Evolutionary conservation across 441 rosid genomes (phyloP).

Genomic region (Eruca vesicaria): DNA sequence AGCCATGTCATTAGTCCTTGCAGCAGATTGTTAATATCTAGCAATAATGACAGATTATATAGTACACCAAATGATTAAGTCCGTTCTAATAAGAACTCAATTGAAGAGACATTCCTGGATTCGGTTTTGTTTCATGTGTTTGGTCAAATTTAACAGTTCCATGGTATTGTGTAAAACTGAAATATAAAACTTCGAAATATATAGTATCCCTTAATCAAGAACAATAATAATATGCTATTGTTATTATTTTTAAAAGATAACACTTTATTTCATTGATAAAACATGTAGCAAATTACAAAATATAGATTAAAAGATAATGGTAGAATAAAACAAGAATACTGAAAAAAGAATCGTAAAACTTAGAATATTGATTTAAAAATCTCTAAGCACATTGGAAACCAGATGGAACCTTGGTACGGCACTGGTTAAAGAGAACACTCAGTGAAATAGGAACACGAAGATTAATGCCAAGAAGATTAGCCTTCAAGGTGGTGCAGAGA

Average conservation of each 20-base stretch:
- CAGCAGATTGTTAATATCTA: neutral
- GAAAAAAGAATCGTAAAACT: neutral
- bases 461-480: constrained; percentile 23
- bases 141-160: neutral
- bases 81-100: neutral
- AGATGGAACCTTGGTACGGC: constrained; percentile 25
- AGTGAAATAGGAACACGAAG: constrained; percentile 26
- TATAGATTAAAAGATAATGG: neutral
- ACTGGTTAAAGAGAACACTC: constrained; percentile 18
- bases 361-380: neutral
- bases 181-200: too few relatives aligned
- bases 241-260: neutral
- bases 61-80: constrained; percentile 1
- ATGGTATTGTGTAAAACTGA: too few relatives aligned
- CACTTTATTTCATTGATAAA: neutral
- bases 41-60: neutral
- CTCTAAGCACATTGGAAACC: constrained; percentile 27
- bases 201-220: neutral
- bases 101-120: neutral
- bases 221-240: neutral
- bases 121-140: neutral
- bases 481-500: constrained; percentile 31
- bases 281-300: constrained; percentile 5
- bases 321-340: neutral
- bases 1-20: too few relatives aligned